Conservation (phyloP, 257 asterid genomes). For the Leptodermis oblonga region DNA sequence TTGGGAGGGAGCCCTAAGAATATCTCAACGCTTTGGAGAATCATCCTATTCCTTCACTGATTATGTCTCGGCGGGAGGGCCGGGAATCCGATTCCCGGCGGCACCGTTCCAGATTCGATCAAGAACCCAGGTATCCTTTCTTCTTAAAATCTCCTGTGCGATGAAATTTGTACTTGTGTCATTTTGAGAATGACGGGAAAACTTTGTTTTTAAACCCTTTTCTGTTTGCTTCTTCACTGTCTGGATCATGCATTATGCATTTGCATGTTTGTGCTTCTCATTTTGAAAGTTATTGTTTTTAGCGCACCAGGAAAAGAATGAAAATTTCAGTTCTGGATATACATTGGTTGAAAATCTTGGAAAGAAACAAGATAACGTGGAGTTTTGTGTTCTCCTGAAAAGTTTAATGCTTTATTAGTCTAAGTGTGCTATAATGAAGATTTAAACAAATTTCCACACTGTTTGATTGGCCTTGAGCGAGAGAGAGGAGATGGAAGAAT, state of each 20-base stretch:
- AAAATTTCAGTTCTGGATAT: neutral
- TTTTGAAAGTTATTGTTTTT: neutral
- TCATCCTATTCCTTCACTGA: too few relatives aligned
- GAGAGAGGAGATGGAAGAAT: neutral
- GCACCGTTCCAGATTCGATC: constrained; percentile 70
- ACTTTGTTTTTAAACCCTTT: neutral
- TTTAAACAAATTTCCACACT: neutral
- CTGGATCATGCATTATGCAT: neutral
- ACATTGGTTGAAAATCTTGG: neutral
- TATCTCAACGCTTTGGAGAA: too few relatives aligned
- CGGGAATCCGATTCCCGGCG: constrained; percentile 65
- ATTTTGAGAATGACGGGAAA: neutral
- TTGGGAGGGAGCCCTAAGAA: too few relatives aligned
- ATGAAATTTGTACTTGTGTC: too few relatives aligned
- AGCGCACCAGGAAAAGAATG: neutral
- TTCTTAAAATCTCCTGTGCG: neutral
- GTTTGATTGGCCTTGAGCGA: neutral
- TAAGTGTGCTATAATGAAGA: neutral
- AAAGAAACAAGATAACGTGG: neutral
- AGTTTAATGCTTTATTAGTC: neutral
- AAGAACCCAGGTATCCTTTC: constrained; percentile 62
- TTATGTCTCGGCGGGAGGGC: constrained; percentile 72
- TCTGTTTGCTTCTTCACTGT: neutral
- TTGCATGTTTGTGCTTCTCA: neutral
- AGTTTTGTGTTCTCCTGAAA: neutral